A percentile compares a stretch with the other conserved stretches of the same genome.
phyloP scores from a whole-genome alignment of 2,329 filamentous ascomycete genomes.

The Aureobasidium subglaciale region DNA sequence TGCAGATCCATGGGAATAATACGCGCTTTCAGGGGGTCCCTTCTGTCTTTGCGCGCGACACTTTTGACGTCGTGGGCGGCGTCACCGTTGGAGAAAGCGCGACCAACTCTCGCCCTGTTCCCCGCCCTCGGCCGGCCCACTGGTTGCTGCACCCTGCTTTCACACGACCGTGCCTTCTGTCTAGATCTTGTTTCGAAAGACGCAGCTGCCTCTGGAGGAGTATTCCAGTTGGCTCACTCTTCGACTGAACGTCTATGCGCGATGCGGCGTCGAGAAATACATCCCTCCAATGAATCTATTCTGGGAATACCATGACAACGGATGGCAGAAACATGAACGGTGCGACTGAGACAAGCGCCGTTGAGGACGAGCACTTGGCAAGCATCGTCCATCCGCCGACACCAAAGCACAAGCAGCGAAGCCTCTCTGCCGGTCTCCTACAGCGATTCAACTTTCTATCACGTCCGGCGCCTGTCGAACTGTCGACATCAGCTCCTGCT shows the following conservation, averaged over 20 bases:
- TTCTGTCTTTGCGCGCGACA: constrained; percentile 12
- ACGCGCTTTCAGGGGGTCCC: constrained; percentile 4
- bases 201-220: background rate
- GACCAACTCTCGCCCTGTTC: background rate
- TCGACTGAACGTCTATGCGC: no score
- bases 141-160: background rate
- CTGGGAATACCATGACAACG: background rate
- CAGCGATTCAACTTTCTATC: constrained; percentile 12
- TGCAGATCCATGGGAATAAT: constrained; percentile 5
- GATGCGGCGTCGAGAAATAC: background rate
- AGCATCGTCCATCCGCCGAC: background rate
- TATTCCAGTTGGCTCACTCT: background rate
- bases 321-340: constrained; percentile 11
- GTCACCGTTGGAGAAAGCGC: constrained; percentile 1
- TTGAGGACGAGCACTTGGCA: constrained; percentile 12
- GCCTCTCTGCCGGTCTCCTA: constrained; percentile 4
- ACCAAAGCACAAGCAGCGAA: constrained; percentile 2
- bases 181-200: background rate
- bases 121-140: constrained; percentile 9
- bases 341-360: constrained; percentile 9
- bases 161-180: background rate
- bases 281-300: background rate
- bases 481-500: constrained; percentile 9
- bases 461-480: background rate
- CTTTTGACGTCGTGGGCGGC: constrained; percentile 11